Conservation (phyloP, 2,329 filamentous ascomycete genomes). For the Aspergillus sp. region DNA sequence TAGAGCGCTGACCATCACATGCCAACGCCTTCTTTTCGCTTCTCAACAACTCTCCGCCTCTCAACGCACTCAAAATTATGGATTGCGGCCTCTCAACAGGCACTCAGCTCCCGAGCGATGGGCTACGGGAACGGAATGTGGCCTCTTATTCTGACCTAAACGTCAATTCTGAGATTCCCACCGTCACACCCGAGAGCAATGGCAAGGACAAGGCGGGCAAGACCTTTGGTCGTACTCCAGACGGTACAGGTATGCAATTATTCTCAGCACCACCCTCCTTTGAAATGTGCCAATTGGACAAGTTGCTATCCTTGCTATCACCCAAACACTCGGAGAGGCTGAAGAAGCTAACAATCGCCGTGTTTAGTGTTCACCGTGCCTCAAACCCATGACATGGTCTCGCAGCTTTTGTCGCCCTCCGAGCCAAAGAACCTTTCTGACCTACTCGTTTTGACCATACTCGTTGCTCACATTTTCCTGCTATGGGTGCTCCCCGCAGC, state of each 20-base stretch:
- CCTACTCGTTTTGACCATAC: constrained; percentile 74
- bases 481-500: constrained; percentile 73
- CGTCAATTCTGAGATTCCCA: constrained; percentile 51
- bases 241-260: constrained; percentile 76
- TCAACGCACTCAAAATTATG: constrained; percentile 37
- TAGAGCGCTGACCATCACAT: constrained; percentile 27
- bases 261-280: not conserved
- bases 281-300: not conserved
- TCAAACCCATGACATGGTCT: constrained; percentile 98
- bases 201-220: constrained; percentile 57
- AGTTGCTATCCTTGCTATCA: not conserved
- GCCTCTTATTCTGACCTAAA: constrained; percentile 47
- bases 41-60: constrained; percentile 27
- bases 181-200: constrained; percentile 41
- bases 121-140: constrained; percentile 54
- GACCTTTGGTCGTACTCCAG: constrained; percentile 88
- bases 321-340: too few relatives aligned
- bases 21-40: constrained; percentile 14
- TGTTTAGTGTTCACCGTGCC: constrained; percentile 87
- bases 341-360: not conserved
- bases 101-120: constrained; percentile 40
- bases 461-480: constrained; percentile 73
- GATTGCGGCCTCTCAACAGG: constrained; percentile 45
- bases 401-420: constrained; percentile 89
- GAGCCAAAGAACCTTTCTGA: constrained; percentile 96